Evolutionary conservation across 208 protist genomes (phyloP).

Genomic region (Acanthamoeba lenticulata): DNA sequence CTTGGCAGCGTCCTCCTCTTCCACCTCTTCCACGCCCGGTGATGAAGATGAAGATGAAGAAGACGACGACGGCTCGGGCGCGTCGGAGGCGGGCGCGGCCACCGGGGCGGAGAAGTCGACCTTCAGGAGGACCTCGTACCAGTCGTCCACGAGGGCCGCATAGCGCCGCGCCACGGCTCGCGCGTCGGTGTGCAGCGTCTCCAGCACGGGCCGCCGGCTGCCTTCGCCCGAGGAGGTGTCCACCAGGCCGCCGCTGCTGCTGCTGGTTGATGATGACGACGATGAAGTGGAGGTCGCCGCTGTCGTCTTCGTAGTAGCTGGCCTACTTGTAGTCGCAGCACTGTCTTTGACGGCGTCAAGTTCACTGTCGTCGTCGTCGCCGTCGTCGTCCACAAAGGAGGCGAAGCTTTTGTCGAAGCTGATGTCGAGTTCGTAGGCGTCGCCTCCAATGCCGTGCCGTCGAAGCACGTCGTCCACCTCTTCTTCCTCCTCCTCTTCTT

Average conservation of each 20-base stretch:
- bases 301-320: not conserved
- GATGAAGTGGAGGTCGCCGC: too few species aligned
- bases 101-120: not conserved
- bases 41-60: not conserved
- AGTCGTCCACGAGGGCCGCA: not conserved
- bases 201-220: not conserved
- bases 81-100: too few species aligned
- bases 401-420: conserved; percentile 36
- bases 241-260: not conserved
- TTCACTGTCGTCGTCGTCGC: not conserved
- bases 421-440: conserved; percentile 13
- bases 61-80: not conserved
- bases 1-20: not conserved
- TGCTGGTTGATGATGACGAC: too few species aligned
- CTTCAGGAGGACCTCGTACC: not conserved
- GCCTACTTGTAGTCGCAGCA: not conserved
- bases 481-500: not conserved
- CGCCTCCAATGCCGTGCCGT: not conserved
- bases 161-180: not conserved
- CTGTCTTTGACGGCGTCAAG: too few species aligned
- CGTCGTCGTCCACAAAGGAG: not conserved
- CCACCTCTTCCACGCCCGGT: not conserved
- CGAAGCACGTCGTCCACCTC: conserved; percentile 9
- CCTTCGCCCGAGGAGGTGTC: too few species aligned
- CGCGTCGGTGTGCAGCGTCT: not conserved